Evolutionary conservation across 73 alveolate genomes (phyloP).

Genomic region (Durusdinium trenchii): DNA sequence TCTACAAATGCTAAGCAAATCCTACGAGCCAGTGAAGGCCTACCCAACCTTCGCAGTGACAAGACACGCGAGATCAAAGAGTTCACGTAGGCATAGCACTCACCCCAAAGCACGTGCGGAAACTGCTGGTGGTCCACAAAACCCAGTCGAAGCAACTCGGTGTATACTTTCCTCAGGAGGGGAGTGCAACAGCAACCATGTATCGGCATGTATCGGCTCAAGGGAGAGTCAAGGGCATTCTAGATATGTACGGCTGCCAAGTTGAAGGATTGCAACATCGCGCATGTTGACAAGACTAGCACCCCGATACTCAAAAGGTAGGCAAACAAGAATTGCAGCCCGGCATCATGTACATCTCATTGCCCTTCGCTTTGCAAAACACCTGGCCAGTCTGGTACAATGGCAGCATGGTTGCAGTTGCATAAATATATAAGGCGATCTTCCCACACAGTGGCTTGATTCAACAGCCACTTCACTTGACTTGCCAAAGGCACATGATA

Average conservation of each 20-base stretch:
- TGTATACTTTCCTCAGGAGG: conserved; percentile 46
- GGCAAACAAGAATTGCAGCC: too few relatives aligned
- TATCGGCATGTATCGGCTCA: too few relatives aligned
- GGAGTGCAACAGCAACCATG: neutral
- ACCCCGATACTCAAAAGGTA: too few relatives aligned
- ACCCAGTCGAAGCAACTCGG: conserved; percentile 73
- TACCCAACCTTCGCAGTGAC: too few relatives aligned
- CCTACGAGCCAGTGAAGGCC: too few relatives aligned
- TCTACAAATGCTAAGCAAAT: too few relatives aligned
- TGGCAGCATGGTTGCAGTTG: neutral
- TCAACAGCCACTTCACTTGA: neutral
- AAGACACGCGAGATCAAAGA: conserved; percentile 60
- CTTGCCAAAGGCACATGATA: neutral
- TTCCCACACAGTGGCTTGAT: neutral
- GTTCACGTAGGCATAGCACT: conserved; percentile 65
- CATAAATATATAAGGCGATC: neutral
- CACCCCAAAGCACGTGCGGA: conserved; percentile 92
- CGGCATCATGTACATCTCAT: conserved; percentile 84
- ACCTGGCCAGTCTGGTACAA: neutral
- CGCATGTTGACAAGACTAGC: too few relatives aligned
- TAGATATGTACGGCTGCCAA: too few relatives aligned
- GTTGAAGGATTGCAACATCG: too few relatives aligned
- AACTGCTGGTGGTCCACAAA: conserved; percentile 88
- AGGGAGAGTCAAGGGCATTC: too few relatives aligned
- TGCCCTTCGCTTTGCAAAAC: conserved; percentile 75